These are phyloP conservation scores for Lepiota subincarnata DNA, from an alignment of 768 basidiomycete species.

Conservation along the genomic window DNA sequence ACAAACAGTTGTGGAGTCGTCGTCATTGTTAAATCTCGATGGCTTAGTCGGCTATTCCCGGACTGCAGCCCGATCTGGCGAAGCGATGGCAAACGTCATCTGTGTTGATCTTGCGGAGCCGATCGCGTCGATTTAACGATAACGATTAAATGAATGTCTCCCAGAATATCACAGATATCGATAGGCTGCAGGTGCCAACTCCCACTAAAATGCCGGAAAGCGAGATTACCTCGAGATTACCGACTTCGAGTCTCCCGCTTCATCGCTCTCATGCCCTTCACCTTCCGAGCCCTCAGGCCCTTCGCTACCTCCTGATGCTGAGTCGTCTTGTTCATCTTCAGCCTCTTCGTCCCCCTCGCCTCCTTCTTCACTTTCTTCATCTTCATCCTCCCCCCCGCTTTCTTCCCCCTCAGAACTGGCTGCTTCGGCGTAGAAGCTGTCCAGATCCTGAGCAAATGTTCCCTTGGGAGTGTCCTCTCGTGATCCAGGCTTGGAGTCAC, in stretches of 20 bases:
- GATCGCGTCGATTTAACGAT: constrained; percentile 1
- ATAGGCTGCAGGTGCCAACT: background rate
- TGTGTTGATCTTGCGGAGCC: background rate
- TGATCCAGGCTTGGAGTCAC: constrained; percentile 37
- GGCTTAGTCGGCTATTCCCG: background rate
- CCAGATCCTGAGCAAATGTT: constrained; percentile 56
- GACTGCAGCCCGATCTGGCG: background rate
- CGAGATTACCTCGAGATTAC: constrained; percentile 4
- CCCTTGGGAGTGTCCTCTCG: constrained; percentile 27
- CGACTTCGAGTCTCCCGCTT: background rate
- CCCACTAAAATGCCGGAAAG: background rate
- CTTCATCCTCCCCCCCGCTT: constrained; percentile 23
- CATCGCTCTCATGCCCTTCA: constrained; percentile 3
- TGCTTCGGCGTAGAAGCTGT: constrained; percentile 68
- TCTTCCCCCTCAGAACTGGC: constrained; percentile 18
- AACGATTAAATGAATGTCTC: constrained; percentile 6
- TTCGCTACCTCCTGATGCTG: constrained; percentile 13
- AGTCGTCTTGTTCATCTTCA: constrained; percentile 11
- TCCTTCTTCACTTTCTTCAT: constrained; percentile 19
- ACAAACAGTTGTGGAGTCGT: too few relatives aligned
- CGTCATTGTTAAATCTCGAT: background rate
- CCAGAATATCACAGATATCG: constrained; percentile 2
- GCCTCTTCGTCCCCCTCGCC: constrained; percentile 13
- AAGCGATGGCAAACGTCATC: background rate
- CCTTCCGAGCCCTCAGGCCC: constrained; percentile 12